Conservation (phyloP, 1,139 yeast genomes). For the Candida frijolesensis region DNA sequence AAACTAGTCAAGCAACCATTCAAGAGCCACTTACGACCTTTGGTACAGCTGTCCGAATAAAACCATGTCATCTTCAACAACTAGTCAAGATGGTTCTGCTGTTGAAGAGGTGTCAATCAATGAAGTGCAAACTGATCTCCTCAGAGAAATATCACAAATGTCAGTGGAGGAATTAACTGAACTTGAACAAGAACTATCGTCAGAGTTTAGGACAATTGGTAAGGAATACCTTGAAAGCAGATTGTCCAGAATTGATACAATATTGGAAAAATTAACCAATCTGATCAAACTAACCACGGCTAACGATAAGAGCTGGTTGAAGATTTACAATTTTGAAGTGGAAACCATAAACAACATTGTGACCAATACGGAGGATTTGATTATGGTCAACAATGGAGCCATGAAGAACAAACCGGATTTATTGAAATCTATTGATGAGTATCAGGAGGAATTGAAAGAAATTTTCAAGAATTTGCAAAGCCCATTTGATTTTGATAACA, state of each 20-base stretch:
- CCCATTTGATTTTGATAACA: slow-evolving; percentile 38
- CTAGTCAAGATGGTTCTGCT: background rate
- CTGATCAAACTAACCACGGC: slow-evolving; percentile 31
- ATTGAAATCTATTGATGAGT: slow-evolving; percentile 26
- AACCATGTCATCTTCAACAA: background rate
- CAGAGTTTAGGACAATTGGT: slow-evolving; percentile 34
- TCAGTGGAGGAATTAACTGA: slow-evolving; percentile 31
- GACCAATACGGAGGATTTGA: slow-evolving; percentile 36
- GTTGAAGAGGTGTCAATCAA: background rate
- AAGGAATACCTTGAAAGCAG: slow-evolving; percentile 34
- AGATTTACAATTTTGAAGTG: slow-evolving; percentile 35
- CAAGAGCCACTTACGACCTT: background rate
- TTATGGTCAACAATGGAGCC: slow-evolving; percentile 22
- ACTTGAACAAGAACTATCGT: slow-evolving; percentile 31
- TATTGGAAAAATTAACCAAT: slow-evolving; percentile 29
- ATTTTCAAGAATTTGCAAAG: slow-evolving; percentile 32
- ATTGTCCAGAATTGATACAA: slow-evolving; percentile 31
- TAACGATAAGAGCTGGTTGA: slow-evolving; percentile 39
- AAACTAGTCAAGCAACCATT: background rate
- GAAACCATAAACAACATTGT: slow-evolving; percentile 36
- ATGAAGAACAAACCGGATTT: slow-evolving; percentile 21
- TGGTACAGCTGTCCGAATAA: too few species aligned
- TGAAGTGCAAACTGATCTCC: background rate
- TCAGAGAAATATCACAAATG: slow-evolving; percentile 19
- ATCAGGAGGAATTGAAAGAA: slow-evolving; percentile 32